Evolutionary conservation across 306 rosid genomes (phyloP).

Genomic region (Dryas drummondii): DNA sequence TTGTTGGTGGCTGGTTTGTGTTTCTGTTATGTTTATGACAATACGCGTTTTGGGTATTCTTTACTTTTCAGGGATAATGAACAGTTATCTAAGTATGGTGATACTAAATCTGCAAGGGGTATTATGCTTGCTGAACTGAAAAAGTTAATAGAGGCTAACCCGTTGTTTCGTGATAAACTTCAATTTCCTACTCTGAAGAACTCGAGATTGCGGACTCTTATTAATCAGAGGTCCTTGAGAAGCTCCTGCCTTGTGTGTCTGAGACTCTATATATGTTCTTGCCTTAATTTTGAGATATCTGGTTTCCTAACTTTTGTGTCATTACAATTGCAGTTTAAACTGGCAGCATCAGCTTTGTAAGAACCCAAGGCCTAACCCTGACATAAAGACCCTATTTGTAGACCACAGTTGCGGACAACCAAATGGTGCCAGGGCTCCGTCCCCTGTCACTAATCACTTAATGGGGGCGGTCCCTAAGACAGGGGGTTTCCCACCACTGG

Average conservation of each 20-base stretch:
- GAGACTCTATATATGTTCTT: constrained; percentile 11
- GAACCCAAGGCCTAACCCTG: constrained; percentile 97
- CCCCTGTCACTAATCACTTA: constrained; percentile 96
- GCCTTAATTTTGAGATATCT: constrained; percentile 6
- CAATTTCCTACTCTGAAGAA: constrained; percentile 94
- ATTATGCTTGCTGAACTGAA: constrained; percentile 97
- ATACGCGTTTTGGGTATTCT: neutral
- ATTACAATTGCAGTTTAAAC: constrained; percentile 71
- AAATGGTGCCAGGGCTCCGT: constrained; percentile 98
- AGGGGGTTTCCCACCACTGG: constrained; percentile 82
- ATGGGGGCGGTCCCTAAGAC: constrained; percentile 95
- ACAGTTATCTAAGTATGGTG: constrained; percentile 97
- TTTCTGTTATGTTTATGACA: neutral
- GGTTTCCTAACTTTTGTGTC: constrained; percentile 12
- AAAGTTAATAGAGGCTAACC: constrained; percentile 96
- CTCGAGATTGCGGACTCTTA: constrained; percentile 93
- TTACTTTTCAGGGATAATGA: constrained; percentile 83
- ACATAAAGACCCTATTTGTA: constrained; percentile 94
- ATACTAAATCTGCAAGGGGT: constrained; percentile 96
- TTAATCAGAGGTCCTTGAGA: constrained; percentile 81
- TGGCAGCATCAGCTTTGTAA: constrained; percentile 99
- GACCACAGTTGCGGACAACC: constrained; percentile 99
- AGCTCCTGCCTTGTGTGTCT: constrained; percentile 11
- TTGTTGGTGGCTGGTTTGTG: neutral
- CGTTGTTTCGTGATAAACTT: constrained; percentile 96